Evolutionary conservation across 345 rosid genomes (phyloP).

Genomic region (Salix exigua): DNA sequence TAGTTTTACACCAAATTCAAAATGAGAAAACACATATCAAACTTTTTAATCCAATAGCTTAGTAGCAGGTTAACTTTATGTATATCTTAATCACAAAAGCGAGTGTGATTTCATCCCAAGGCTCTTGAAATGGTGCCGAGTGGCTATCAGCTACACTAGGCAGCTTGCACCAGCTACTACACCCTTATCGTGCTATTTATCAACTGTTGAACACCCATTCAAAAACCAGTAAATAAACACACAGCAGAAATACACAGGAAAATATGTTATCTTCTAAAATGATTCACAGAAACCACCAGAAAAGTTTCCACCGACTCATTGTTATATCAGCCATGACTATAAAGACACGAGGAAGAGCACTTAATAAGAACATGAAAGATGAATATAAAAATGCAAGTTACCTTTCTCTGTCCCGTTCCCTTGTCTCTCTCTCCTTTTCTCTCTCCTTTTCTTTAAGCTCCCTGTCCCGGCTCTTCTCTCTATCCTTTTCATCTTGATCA

Average conservation of each 20-base stretch:
- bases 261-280: background rate
- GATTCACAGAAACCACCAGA: background rate
- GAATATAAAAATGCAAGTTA: constrained; percentile 18
- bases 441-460: constrained; percentile 54
- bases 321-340: background rate
- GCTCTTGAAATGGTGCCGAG: background rate
- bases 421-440: constrained; percentile 50
- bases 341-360: background rate
- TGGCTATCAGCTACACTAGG: background rate
- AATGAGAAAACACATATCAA: background rate
- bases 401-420: constrained; percentile 78
- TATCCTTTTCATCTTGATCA: constrained; percentile 39
- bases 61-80: background rate
- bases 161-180: background rate
- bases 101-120: background rate
- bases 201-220: background rate
- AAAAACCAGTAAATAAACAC: background rate
- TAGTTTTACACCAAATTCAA: background rate
- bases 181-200: background rate
- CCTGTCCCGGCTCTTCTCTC: constrained; percentile 52
- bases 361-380: background rate
- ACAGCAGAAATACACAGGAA: background rate
- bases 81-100: background rate
- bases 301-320: background rate
- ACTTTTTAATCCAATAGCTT: background rate